Evolutionary conservation across 257 asterid genomes (phyloP).

Genomic region (Solanum okadae): DNA sequence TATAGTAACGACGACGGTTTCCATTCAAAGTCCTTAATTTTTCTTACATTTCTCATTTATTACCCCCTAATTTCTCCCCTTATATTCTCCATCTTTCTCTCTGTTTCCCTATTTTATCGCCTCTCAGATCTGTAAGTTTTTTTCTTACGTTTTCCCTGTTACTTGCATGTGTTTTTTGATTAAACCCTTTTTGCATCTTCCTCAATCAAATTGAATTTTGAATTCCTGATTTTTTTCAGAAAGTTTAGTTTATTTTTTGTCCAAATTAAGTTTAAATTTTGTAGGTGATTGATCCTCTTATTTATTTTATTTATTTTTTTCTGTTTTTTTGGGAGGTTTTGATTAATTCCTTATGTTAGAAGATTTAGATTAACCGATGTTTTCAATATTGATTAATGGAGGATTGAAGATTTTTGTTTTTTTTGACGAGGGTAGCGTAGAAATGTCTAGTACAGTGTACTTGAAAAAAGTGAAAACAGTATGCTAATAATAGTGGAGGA

Average conservation of each 20-base stretch:
- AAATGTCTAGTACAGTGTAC: not conserved
- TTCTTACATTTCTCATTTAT: not conserved
- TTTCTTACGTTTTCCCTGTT: not conserved
- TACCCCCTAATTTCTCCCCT: not conserved
- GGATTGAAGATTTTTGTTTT: not conserved
- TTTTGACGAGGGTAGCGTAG: not conserved
- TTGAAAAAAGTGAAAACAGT: not conserved
- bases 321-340: not conserved
- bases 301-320: not conserved
- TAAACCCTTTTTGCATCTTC: not conserved
- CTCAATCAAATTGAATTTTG: not conserved
- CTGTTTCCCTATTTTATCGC: not conserved
- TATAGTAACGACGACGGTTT: slow-evolving; percentile 21
- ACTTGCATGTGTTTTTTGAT: not conserved
- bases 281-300: not conserved
- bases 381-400: not conserved
- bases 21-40: slow-evolving; percentile 12
- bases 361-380: not conserved
- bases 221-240: not conserved
- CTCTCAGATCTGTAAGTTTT: slow-evolving; percentile 12
- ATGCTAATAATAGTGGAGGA: not conserved
- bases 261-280: not conserved
- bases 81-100: not conserved
- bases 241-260: not conserved
- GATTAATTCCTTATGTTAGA: not conserved